Base-by-base conservation (phyloP, 2,329 filamentous ascomycete species). In the Microsporum audouinii region DNA sequence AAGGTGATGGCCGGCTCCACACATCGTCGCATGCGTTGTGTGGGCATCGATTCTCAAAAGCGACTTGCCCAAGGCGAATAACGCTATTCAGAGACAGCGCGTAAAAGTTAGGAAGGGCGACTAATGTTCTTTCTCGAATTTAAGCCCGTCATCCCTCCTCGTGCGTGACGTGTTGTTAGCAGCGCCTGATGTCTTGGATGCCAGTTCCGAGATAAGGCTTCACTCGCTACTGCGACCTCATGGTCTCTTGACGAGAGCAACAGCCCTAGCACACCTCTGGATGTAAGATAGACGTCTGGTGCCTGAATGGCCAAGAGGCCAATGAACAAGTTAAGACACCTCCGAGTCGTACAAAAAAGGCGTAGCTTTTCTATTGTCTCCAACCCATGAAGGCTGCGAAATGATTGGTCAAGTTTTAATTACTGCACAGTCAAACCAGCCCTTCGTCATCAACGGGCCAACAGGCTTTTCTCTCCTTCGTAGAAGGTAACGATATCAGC, bases 1-100 rank as follows among this genome's bases (percentile, higher is more conserved):
- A 51, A 45, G n/a, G 58, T 60, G 58, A 60, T 55, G 33, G 41
- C 58, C 10, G 17, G 33, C 14, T 53, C 58, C 57, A 57, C 55
- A 29, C n/a, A 57, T 23, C 14, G 29, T 53, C 49, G 49, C 49
- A 53, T 29, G 49, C 29, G 49, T 31, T 29, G 49, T 12, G 29
- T 31, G 49, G 33, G 49, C 49, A n/a, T 31, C 33, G 49, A 31
- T 53, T 27, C 49, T 53, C 27, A 53, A 12, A 27, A 53, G 49
- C 27, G 49, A 29, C 49, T 51, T 53, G 49, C 49, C 49, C 29
- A 53, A 29, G 49, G 27, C 49, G 49, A 29, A 53, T 12, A 34
- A 29, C 49, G 27, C 27, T 8, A 31, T 53, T 27, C 17, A 53
- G 31, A 29, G 43, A 23, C 23, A 29, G 43, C 43, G 23, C 49